A percentile compares a stretch with the other conserved stretches of the same genome.
These are phyloP conservation scores for Colletotrichum salicis DNA, from an alignment of 2,329 filamentous ascomycete genomes.

Conservation along the genomic window DNA sequence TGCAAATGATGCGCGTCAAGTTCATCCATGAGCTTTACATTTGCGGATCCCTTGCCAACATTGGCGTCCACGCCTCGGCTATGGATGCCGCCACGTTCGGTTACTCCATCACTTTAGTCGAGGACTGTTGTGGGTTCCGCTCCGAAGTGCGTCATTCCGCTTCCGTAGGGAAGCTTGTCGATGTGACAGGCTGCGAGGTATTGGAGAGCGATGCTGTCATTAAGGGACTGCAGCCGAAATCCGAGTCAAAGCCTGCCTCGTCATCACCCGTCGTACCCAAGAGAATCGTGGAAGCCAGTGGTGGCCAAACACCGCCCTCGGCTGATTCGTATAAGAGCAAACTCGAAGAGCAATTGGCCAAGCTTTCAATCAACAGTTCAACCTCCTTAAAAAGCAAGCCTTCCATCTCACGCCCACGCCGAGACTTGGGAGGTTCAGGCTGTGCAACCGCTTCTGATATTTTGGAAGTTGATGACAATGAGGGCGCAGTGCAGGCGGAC, in stretches of 20 bases:
- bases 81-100: slow-evolving; percentile 90
- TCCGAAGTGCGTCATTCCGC: slow-evolving; percentile 74
- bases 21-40: slow-evolving; percentile 91
- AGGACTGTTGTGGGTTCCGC: slow-evolving; percentile 89
- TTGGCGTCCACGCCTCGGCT: slow-evolving; percentile 91
- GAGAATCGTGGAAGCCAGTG: slow-evolving; percentile 3
- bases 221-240: slow-evolving; percentile 34
- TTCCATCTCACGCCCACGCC: slow-evolving; percentile 29
- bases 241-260: neutral
- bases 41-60: slow-evolving; percentile 86
- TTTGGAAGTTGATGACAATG: slow-evolving; percentile 32
- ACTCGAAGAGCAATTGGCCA: slow-evolving; percentile 24
- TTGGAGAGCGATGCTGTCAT: slow-evolving; percentile 46
- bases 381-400: slow-evolving; percentile 11
- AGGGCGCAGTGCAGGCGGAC: slow-evolving; percentile 12
- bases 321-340: slow-evolving; percentile 27
- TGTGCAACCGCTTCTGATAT: neutral
- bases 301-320: slow-evolving; percentile 34
- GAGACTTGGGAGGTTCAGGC: slow-evolving; percentile 27
- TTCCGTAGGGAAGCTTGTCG: slow-evolving; percentile 76
- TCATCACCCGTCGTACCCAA: slow-evolving; percentile 22
- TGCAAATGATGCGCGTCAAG: slow-evolving; percentile 82
- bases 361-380: slow-evolving; percentile 16
- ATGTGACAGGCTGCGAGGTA: slow-evolving; percentile 80
- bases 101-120: slow-evolving; percentile 84